Base-by-base conservation (phyloP, 2,329 filamentous ascomycete genomes). In the Stachybotrys chlorohalonatus region DNA sequence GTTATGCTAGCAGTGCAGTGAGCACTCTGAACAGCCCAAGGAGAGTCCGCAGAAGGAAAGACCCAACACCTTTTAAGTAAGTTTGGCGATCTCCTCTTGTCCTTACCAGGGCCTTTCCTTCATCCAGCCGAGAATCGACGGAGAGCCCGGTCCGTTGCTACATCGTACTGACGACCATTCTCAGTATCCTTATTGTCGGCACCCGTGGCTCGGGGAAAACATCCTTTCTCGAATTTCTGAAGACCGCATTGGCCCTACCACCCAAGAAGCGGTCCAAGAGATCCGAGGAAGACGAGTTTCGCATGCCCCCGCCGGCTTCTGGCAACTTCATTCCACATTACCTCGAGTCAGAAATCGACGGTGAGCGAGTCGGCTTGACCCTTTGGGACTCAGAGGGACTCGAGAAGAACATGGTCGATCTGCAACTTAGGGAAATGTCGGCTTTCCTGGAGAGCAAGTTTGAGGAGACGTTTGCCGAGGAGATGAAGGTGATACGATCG, bases 1-100 rank as follows among this genome's bases (percentile, higher is more conserved):
- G 92, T 75, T 97, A 96, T 73, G 91, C 93, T 55, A 95, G 89
- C 75, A 95, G 89, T 72, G 87, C 89, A 53, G 83, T 93, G 61
- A 96, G 90, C 77, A 88, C 90, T 57, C 84, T 96, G 75, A 96
- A 96, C 76, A 96, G 88, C 70, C 93, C 94, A 59, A 85, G 94
- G 61, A 85, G 92, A 68, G 86, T 97, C 61, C 86, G 94, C 64
- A 87, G 93, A 76, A 86, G 94, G 75, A 97, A 96, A 78, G 94
- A 99, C 67, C 94, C 94, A 8, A 96, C 93, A 11, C 91, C 94
- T 1, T 96, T 97, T 82, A 99, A 99, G 93, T 97, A 78, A 82
- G 91, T 82, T 31, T n/a, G 24, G 24, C 24, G 24, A 24, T 2
- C 24, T 2, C 24, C 24, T 24, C 24, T 24, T 24, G 24, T 24